Percentiles rank a stretch among this genome's conserved stretches.
Conservation (phyloP, 78 protist species). For the Pelomyxa schiedti region DNA sequence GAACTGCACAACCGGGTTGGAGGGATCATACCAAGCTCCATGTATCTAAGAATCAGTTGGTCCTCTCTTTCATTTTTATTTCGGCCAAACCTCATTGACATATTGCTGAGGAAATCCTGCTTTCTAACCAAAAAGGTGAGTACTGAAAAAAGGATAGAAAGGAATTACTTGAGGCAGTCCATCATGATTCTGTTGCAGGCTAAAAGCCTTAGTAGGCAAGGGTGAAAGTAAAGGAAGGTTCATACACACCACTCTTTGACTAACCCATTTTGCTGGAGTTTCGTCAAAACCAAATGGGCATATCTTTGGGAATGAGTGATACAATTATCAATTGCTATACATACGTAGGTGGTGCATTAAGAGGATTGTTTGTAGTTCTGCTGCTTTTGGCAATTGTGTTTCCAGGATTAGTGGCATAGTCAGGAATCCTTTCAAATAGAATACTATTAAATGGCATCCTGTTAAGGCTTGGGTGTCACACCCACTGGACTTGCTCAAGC, state of each 20-base stretch:
- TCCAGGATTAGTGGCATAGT: conserved; percentile 21
- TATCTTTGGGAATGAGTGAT: too few species aligned
- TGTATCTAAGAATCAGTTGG: neutral
- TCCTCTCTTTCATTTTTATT: neutral
- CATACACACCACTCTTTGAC: too few species aligned
- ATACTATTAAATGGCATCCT: too few species aligned
- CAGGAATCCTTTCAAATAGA: too few species aligned
- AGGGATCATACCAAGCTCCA: neutral
- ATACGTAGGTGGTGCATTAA: conserved; percentile 17
- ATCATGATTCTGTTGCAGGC: conserved; percentile 38
- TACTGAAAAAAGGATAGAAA: too few species aligned
- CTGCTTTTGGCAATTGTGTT: conserved; percentile 6
- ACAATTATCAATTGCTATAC: too few species aligned
- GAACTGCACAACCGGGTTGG: neutral
- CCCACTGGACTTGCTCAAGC: conserved; percentile 19
- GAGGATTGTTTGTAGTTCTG: neutral
- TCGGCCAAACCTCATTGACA: conserved; percentile 31
- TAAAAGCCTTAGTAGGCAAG: too few species aligned
- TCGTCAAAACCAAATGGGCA: conserved; percentile 12
- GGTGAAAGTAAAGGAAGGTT: too few species aligned
- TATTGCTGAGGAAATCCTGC: conserved; percentile 32
- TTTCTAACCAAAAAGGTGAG: too few species aligned
- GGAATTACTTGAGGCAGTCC: conserved; percentile 39
- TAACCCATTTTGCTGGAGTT: conserved; percentile 4
- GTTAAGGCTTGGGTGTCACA: too few species aligned